Evolutionary conservation across 169 alveolate species (phyloP).

Genomic region (Plasmodium berghei): DNA sequence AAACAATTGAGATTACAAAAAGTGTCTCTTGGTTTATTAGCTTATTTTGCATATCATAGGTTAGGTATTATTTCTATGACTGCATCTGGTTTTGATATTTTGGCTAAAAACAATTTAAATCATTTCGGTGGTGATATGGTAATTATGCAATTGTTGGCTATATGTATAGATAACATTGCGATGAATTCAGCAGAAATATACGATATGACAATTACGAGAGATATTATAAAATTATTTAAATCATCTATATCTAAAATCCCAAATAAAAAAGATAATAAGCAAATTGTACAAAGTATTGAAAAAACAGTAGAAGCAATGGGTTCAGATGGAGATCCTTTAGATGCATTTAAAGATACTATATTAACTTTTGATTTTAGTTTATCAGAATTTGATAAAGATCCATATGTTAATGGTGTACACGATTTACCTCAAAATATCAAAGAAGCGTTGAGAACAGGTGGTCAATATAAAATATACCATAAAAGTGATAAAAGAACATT

Average conservation of each 20-base stretch:
- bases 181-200: slow-evolving; percentile 82
- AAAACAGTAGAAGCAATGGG: slow-evolving; percentile 78
- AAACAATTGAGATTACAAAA: slow-evolving; percentile 84
- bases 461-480: slow-evolving; percentile 80
- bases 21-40: slow-evolving; percentile 79
- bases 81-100: slow-evolving; percentile 80
- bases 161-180: slow-evolving; percentile 79
- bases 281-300: slow-evolving; percentile 63
- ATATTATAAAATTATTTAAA: slow-evolving; percentile 78
- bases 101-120: slow-evolving; percentile 59
- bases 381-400: slow-evolving; percentile 93
- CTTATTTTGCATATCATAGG: slow-evolving; percentile 84
- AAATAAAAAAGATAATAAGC: slow-evolving; percentile 81
- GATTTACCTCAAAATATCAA: slow-evolving; percentile 90
- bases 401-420: slow-evolving; percentile 94
- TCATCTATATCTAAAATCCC: slow-evolving; percentile 72
- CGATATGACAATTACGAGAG: slow-evolving; percentile 79
- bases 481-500: slow-evolving; percentile 82
- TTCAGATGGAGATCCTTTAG: slow-evolving; percentile 72
- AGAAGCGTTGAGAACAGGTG: slow-evolving; percentile 91
- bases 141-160: slow-evolving; percentile 77
- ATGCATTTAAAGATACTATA: slow-evolving; percentile 73
- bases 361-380: slow-evolving; percentile 85
- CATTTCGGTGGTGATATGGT: slow-evolving; percentile 76
- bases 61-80: slow-evolving; percentile 83